phyloP scores from a whole-genome alignment of 2,329 filamentous ascomycete species.

The Whalleya microplaca region DNA sequence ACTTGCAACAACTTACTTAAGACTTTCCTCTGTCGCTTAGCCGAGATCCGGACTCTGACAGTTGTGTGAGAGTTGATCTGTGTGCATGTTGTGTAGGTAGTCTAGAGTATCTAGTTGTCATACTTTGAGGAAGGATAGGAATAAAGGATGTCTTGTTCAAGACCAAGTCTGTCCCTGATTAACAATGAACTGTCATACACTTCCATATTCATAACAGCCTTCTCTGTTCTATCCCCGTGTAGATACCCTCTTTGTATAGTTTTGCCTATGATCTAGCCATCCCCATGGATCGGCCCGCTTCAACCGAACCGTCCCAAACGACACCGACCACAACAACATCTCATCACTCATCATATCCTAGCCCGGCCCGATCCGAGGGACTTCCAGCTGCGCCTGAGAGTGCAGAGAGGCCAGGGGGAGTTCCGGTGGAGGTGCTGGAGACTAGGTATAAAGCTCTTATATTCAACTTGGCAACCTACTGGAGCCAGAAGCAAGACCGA shows the following conservation, averaged over 20 bases:
- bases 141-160: background rate
- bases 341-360: background rate
- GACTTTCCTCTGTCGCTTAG: background rate
- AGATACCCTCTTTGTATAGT: too few species aligned
- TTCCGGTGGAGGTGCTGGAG: background rate
- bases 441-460: background rate
- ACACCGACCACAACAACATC: too few species aligned
- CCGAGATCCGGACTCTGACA: background rate
- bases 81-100: background rate
- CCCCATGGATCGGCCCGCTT: background rate
- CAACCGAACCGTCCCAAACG: too few species aligned
- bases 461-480: background rate
- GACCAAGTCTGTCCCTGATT: too few species aligned
- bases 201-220: too few species aligned
- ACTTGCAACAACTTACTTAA: background rate
- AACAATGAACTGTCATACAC: too few species aligned
- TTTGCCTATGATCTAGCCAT: background rate
- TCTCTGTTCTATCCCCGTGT: too few species aligned
- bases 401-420: background rate
- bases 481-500: background rate
- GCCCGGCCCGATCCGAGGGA: background rate
- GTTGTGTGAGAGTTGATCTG: background rate
- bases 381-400: background rate
- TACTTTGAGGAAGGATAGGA: background rate
- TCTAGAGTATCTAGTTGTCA: background rate